A percentile compares a stretch with the other conserved stretches of the same genome.
Conservation (phyloP, 345 rosid genomes). For the Anastatica hierochuntica region DNA sequence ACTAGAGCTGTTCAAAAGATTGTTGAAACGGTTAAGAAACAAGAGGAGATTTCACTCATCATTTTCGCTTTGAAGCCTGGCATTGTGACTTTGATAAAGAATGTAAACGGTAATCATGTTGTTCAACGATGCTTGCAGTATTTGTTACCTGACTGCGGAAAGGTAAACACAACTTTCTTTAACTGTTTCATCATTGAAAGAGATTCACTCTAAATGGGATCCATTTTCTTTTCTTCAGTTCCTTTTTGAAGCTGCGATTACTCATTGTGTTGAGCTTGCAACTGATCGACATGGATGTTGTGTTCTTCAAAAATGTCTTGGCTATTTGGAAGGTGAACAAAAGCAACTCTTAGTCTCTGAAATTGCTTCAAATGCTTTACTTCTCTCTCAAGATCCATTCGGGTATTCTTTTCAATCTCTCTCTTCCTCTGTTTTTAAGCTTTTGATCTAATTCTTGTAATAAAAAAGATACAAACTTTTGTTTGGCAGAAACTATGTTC, state of each 20-base stretch:
- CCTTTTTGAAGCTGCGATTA: constrained; percentile 57
- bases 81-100: constrained; percentile 56
- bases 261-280: constrained; percentile 66
- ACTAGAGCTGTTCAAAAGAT: constrained; percentile 83
- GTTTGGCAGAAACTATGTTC: constrained; percentile 61
- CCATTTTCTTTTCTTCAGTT: constrained; percentile 34
- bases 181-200: not conserved
- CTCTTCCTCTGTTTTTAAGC: not conserved
- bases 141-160: constrained; percentile 44
- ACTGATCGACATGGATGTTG: constrained; percentile 77
- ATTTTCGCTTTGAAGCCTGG: constrained; percentile 55
- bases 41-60: constrained; percentile 48
- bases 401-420: constrained; percentile 30
- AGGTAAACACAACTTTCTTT: constrained; percentile 27
- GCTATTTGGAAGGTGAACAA: constrained; percentile 41
- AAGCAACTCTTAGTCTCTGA: constrained; percentile 34
- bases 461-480: not conserved
- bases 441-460: not conserved
- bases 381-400: constrained; percentile 67
- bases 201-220: not conserved
- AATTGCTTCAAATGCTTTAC: constrained; percentile 54
- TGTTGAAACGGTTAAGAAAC: constrained; percentile 47
- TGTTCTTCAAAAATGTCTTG: constrained; percentile 72
- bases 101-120: constrained; percentile 74
- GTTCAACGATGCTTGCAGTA: constrained; percentile 64